phyloP scores from a whole-genome alignment of 331 rosid genomes.

The Telfairia occidentalis region DNA sequence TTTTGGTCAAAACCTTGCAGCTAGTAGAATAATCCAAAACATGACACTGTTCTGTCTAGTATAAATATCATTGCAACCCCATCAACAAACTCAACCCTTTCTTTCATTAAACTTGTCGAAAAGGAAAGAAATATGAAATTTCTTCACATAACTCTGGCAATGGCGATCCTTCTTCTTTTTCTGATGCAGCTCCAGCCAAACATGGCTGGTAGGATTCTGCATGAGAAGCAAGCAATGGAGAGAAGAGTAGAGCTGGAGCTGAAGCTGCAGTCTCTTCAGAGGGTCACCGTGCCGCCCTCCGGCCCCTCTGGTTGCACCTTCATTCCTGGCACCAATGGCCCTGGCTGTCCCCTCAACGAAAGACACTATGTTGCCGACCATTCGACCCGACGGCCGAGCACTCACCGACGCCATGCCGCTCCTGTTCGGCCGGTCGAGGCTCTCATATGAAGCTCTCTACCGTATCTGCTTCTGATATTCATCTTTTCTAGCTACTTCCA shows the following conservation, averaged over 20 bases:
- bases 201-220: constrained; percentile 26
- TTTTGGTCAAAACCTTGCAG: constrained; percentile 9
- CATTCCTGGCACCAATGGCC: constrained; percentile 47
- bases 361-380: constrained; percentile 28
- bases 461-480: background rate
- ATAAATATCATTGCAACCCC: constrained; percentile 1
- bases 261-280: constrained; percentile 36
- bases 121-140: constrained; percentile 21
- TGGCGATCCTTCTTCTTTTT: constrained; percentile 29
- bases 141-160: constrained; percentile 17
- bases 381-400: background rate
- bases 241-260: background rate
- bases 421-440: constrained; percentile 23
- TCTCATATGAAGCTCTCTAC: background rate
- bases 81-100: background rate
- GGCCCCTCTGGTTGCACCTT: constrained; percentile 49
- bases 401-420: constrained; percentile 25
- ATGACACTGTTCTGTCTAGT: background rate
- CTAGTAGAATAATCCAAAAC: constrained; percentile 1
- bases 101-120: background rate
- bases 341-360: constrained; percentile 30
- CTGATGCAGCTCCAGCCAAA: constrained; percentile 24
- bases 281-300: constrained; percentile 39
- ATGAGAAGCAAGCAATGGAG: background rate
- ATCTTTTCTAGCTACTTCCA: background rate